A percentile compares a stretch with the other conserved stretches of the same genome.
These are phyloP conservation scores for Colletotrichum tropicicola DNA, from an alignment of 2,329 filamentous ascomycete genomes.

Conservation along the genomic window DNA sequence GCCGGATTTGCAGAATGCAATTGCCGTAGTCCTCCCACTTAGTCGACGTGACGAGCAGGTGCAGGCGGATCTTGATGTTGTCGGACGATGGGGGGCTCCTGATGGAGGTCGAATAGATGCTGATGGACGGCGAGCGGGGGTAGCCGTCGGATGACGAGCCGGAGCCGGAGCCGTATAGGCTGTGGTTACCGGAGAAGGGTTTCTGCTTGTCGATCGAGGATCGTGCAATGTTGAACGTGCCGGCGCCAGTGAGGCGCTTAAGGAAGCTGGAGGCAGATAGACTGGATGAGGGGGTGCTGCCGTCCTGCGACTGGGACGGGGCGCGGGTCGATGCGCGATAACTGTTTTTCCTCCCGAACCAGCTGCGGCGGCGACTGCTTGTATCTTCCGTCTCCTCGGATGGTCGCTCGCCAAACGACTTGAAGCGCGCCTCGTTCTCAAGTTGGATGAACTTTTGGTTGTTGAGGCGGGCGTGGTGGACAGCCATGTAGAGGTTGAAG, in stretches of 20 bases:
- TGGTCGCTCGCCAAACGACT: slow-evolving; percentile 71
- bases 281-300: slow-evolving; percentile 66
- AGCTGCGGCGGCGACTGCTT: slow-evolving; percentile 59
- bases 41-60: slow-evolving; percentile 76
- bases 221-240: slow-evolving; percentile 81
- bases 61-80: slow-evolving; percentile 87
- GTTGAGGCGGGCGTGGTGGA: slow-evolving; percentile 89
- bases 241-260: slow-evolving; percentile 76
- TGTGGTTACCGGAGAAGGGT: slow-evolving; percentile 61
- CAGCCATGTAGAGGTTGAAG: slow-evolving; percentile 81
- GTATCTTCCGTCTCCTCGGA: slow-evolving; percentile 58
- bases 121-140: slow-evolving; percentile 67
- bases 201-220: slow-evolving; percentile 74
- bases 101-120: slow-evolving; percentile 58
- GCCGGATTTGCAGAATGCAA: slow-evolving; percentile 83
- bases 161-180: slow-evolving; percentile 69
- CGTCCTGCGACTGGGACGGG: slow-evolving; percentile 74
- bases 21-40: slow-evolving; percentile 95
- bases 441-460: slow-evolving; percentile 86
- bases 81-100: slow-evolving; percentile 72
- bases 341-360: slow-evolving; percentile 72
- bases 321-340: slow-evolving; percentile 71
- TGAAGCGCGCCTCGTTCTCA: slow-evolving; percentile 74
- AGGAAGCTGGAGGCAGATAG: slow-evolving; percentile 81
- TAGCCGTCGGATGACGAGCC: slow-evolving; percentile 60